phyloP scores from a whole-genome alignment of 768 basidiomycete genomes.

The Leucogyrophana mollusca region DNA sequence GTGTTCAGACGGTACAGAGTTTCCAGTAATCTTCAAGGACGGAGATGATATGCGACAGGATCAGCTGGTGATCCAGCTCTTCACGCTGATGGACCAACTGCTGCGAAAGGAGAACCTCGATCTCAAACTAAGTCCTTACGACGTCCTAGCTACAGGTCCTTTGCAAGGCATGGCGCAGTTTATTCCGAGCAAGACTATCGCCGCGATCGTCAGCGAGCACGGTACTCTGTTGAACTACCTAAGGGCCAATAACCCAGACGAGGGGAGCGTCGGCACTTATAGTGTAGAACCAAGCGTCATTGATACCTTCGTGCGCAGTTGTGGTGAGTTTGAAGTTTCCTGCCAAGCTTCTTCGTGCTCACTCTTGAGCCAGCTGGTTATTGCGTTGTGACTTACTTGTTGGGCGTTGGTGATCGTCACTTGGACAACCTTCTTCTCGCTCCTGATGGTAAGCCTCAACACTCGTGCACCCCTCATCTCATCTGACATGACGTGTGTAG shows the following conservation, averaged over 20 bases:
- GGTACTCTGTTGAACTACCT: slow-evolving; percentile 87
- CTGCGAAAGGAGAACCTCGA: slow-evolving; percentile 94
- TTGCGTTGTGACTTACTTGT: slow-evolving; percentile 93
- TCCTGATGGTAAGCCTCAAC: slow-evolving; percentile 68
- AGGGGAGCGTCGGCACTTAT: slow-evolving; percentile 90
- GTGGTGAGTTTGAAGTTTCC: slow-evolving; percentile 60
- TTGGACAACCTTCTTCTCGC: slow-evolving; percentile 91
- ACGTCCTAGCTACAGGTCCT: slow-evolving; percentile 89
- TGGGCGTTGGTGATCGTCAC: slow-evolving; percentile 97
- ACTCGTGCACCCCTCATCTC: background rate
- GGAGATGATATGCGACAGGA: slow-evolving; percentile 99
- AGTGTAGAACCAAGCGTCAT: slow-evolving; percentile 94
- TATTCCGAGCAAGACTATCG: slow-evolving; percentile 93
- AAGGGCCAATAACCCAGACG: slow-evolving; percentile 84
- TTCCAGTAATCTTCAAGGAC: slow-evolving; percentile 97
- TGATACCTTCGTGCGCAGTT: slow-evolving; percentile 95
- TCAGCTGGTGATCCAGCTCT: slow-evolving; percentile 96
- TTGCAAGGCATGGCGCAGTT: slow-evolving; percentile 96
- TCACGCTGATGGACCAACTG: slow-evolving; percentile 95
- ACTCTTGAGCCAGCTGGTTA: slow-evolving; percentile 75
- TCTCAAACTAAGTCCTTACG: slow-evolving; percentile 86
- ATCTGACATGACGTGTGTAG: slow-evolving; percentile 28
- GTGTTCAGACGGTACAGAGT: slow-evolving; percentile 80
- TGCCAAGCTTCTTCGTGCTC: slow-evolving; percentile 10
- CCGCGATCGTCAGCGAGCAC: slow-evolving; percentile 90